Conservation (phyloP, 495 filamentous ascomycete genomes). For the Lasiosphaeria ovina region DNA sequence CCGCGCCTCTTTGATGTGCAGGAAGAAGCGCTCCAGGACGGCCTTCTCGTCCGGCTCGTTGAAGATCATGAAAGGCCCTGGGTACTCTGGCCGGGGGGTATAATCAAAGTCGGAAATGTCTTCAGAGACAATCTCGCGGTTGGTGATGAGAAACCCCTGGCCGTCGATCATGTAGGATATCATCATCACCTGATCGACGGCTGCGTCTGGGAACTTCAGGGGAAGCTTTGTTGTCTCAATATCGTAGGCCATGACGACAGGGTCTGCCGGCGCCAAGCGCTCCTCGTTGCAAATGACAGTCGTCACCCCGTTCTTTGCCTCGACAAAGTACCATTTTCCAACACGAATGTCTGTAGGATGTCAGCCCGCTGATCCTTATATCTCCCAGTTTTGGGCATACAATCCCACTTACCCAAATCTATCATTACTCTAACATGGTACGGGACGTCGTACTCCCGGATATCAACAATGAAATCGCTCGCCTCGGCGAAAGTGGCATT, state of each 20-base stretch:
- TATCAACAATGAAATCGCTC: slow-evolving; percentile 97
- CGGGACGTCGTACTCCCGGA: slow-evolving; percentile 97
- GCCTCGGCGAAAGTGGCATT: slow-evolving; percentile 74
- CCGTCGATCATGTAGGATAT: slow-evolving; percentile 99
- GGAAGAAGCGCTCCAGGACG: slow-evolving; percentile 87
- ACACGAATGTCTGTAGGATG: slow-evolving; percentile 74
- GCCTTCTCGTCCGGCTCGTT: slow-evolving; percentile 94
- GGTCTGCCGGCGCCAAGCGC: slow-evolving; percentile 82
- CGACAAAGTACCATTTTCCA: slow-evolving; percentile 95
- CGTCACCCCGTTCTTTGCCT: slow-evolving; percentile 86
- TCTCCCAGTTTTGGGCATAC: background rate
- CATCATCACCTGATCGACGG: slow-evolving; percentile 99
- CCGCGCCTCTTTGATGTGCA: slow-evolving; percentile 89
- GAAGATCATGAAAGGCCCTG: slow-evolving; percentile 92
- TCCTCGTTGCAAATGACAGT: slow-evolving; percentile 83
- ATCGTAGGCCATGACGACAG: slow-evolving; percentile 95
- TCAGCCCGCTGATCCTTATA: slow-evolving; percentile 20
- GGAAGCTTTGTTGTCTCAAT: slow-evolving; percentile 97
- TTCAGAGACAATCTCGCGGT: slow-evolving; percentile 95
- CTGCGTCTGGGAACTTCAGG: slow-evolving; percentile 95
- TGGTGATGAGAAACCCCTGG: slow-evolving; percentile 96
- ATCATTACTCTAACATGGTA: slow-evolving; percentile 99
- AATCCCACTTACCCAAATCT: slow-evolving; percentile 67
- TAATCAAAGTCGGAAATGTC: slow-evolving; percentile 99
- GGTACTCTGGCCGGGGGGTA: slow-evolving; percentile 93